Evolutionary conservation across 2,329 filamentous ascomycete genomes (phyloP), one percentile per base, ranked within the genome.

Genomic region (Monilinia vaccinii-corymbosi): DNA sequence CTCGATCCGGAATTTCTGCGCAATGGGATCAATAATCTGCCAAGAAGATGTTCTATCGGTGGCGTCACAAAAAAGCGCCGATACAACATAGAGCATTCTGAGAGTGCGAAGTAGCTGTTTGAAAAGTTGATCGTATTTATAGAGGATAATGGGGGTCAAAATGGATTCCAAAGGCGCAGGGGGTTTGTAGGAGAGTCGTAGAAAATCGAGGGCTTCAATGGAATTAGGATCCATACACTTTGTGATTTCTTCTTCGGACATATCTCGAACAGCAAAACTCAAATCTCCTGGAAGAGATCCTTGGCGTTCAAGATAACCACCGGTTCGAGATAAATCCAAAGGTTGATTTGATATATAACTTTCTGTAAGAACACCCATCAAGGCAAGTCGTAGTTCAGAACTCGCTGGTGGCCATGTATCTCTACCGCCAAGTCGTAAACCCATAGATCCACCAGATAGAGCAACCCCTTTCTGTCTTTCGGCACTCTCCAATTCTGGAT

Each of bases 351-450:
- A 68, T 31, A 75, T 73, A 66, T 91, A 90, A 64, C 84, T 89
- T 64, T 97, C 92, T 2, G 82, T 81, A 8, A 97, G 76, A 0
- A 97, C 81, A 0, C 91, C 91, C 81, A 92, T 95, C 21, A 99
- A 78, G 0, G 90, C 90, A 6, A 97, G 79, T 11, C 91, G 84
- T n/a, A 99, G 76, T 72, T 97, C 94, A 0, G 92, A 97, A 72
- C 89, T 95, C 28, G 91, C 91, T 5, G 94, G 94, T 31, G 94
- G 94, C 94, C 94, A 97, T 36, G 81, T 89, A 59, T 89, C 85
- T 67, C 91, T 83, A 2, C 83, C 84, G n/a, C 88, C 88, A 0
- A 97, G 78, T 45, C 91, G 87, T 45, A 97, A 78, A 1, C 94
- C 93, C 79, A 96, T 93, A 16, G 83, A 76, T 61, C 85, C 82